Base-by-base conservation (phyloP, 345 rosid genomes). In the Limnanthes douglasii region DNA sequence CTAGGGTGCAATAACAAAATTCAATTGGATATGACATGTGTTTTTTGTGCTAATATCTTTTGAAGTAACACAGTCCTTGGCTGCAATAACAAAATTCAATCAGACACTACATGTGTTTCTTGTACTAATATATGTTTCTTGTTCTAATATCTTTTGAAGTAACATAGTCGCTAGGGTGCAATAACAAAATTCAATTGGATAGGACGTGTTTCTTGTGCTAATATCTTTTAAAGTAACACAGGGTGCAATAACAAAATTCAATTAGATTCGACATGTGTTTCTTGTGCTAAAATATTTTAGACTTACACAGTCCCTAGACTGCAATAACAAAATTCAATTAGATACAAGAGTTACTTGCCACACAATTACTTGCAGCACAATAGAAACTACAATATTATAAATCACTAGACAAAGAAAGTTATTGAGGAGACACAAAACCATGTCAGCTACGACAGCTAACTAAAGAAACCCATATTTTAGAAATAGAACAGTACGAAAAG, bases 181-280 rank as follows among this genome's bases (percentile, higher is more conserved):
- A n/a, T n/a, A n/a, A n/a, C n/a, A n/a, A n/a, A n/a, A n/a, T n/a
- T n/a, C n/a, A n/a, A n/a, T n/a, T n/a, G n/a, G n/a, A n/a, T n/a
- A n/a, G n/a, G n/a, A n/a, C n/a, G n/a, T n/a, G n/a, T n/a, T n/a
- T n/a, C n/a, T n/a, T n/a, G n/a, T n/a, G n/a, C n/a, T n/a, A n/a
- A n/a, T 5, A 31, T 18, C 9, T 11, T 36, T 31, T 32, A 15
- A 21, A 45, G 16, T 12, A 0, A 33, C n/a, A n/a, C n/a, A n/a
- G n/a, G n/a, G n/a, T n/a, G n/a, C n/a, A n/a, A n/a, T n/a, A n/a
- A n/a, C n/a, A n/a, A n/a, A n/a, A n/a, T n/a, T n/a, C n/a, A n/a
- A n/a, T n/a, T n/a, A n/a, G n/a, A n/a, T n/a, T n/a, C n/a, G 97
- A 51, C 97, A 86, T 14, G 90, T 69, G 26, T 69, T 66, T 37